These are phyloP conservation scores for Paramecium primaurelia DNA, from an alignment of 73 alveolate genomes.

Conservation along the genomic window DNA sequence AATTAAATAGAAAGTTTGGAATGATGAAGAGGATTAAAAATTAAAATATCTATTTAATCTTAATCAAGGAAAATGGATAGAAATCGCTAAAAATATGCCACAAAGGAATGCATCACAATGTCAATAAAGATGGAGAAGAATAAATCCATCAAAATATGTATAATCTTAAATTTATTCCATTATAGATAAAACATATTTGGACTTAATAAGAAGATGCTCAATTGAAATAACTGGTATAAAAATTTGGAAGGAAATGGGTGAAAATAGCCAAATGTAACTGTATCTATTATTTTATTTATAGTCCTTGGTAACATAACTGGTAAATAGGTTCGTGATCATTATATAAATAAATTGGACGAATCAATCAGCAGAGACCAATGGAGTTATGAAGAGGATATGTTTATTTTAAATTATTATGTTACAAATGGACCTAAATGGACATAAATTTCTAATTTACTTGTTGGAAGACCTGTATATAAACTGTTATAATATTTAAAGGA, in stretches of 20 bases:
- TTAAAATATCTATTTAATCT: no score
- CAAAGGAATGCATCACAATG: no score
- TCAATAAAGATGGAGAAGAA: no score
- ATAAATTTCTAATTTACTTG: conserved; percentile 47
- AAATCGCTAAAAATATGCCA: no score
- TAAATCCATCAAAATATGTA: no score
- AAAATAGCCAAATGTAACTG: neutral
- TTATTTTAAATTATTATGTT: neutral
- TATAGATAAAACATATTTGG: no score
- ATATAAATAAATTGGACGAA: conserved; percentile 96
- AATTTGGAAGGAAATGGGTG: conserved; percentile 39
- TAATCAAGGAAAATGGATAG: no score
- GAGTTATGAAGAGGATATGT: conserved; percentile 82
- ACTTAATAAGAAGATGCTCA: no score
- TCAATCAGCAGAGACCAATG: conserved; percentile 85
- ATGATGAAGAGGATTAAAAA: no score
- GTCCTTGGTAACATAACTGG: conserved; percentile 55
- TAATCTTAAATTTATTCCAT: no score
- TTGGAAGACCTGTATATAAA: conserved; percentile 74
- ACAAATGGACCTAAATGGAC: conserved; percentile 46
- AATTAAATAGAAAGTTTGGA: no score
- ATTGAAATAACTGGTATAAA: neutral
- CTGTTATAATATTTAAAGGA: neutral
- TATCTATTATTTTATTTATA: conserved; percentile 37
- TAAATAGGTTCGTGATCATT: conserved; percentile 89